phyloP scores from a whole-genome alignment of 176 grass and related monocot species.

The Zea mays region DNA sequence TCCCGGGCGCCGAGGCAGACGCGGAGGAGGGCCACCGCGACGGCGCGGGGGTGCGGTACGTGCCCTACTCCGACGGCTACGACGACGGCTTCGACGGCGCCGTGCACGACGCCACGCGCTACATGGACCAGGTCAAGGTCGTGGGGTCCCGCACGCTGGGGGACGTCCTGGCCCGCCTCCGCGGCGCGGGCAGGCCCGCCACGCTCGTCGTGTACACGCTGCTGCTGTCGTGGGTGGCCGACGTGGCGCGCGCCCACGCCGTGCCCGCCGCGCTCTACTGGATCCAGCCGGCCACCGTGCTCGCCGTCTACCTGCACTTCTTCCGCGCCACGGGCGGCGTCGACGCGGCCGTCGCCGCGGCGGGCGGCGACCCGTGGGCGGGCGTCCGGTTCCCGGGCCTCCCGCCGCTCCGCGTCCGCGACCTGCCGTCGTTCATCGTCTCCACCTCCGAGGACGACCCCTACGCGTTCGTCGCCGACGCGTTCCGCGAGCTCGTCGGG shows the following conservation, averaged over 20 bases:
- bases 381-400: slow-evolving; percentile 43
- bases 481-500: slow-evolving; percentile 41
- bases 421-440: slow-evolving; percentile 59
- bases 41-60: slow-evolving; percentile 38
- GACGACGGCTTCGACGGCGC: slow-evolving; percentile 41
- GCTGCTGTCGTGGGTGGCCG: slow-evolving; percentile 52
- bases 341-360: slow-evolving; percentile 32
- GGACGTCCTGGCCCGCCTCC: slow-evolving; percentile 35
- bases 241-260: slow-evolving; percentile 35
- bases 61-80: slow-evolving; percentile 59
- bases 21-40: slow-evolving; percentile 21
- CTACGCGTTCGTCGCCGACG: slow-evolving; percentile 16
- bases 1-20: not conserved
- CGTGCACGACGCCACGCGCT: slow-evolving; percentile 4
- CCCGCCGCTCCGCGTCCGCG: slow-evolving; percentile 45
- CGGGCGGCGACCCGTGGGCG: slow-evolving; percentile 31
- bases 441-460: slow-evolving; percentile 34
- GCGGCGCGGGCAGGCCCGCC: slow-evolving; percentile 30
- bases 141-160: slow-evolving; percentile 37
- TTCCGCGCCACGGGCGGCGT: slow-evolving; percentile 48
- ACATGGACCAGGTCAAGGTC: slow-evolving; percentile 17
- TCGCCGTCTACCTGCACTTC: slow-evolving; percentile 57
- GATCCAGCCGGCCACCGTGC: slow-evolving; percentile 62
- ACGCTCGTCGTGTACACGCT: slow-evolving; percentile 52
- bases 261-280: slow-evolving; percentile 53